Conservation (phyloP, 2,329 filamentous ascomycete genomes). For the Cercospora brassicicola region DNA sequence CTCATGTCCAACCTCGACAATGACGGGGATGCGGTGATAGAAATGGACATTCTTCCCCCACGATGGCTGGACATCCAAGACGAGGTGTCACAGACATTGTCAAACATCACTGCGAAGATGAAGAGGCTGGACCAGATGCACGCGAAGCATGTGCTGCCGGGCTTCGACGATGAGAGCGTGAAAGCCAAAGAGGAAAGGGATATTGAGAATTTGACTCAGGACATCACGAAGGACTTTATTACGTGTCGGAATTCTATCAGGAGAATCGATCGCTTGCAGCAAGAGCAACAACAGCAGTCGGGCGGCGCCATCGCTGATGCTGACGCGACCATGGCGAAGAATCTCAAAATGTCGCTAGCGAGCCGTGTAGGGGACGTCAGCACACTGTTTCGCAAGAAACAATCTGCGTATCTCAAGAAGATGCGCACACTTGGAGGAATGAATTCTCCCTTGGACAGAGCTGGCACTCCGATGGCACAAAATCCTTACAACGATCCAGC, state of each 20-base stretch:
- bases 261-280: slow-evolving; percentile 81
- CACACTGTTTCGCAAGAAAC: slow-evolving; percentile 92
- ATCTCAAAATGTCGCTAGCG: slow-evolving; percentile 90
- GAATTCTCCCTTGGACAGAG: slow-evolving; percentile 49
- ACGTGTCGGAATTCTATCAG: slow-evolving; percentile 87
- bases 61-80: slow-evolving; percentile 95
- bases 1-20: slow-evolving; percentile 72
- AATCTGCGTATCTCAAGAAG: slow-evolving; percentile 86
- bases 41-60: slow-evolving; percentile 95
- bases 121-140: slow-evolving; percentile 86
- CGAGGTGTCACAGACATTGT: slow-evolving; percentile 81
- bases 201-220: slow-evolving; percentile 86
- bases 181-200: slow-evolving; percentile 83
- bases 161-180: slow-evolving; percentile 91
- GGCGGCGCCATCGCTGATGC: slow-evolving; percentile 69
- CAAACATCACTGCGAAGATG: slow-evolving; percentile 77
- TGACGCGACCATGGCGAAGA: slow-evolving; percentile 93
- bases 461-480: slow-evolving; percentile 49
- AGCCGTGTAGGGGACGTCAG: slow-evolving; percentile 87
- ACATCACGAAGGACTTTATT: slow-evolving; percentile 86
- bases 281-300: slow-evolving; percentile 67
- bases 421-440: slow-evolving; percentile 48
- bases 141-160: slow-evolving; percentile 93
- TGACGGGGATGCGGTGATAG: slow-evolving; percentile 91
- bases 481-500: slow-evolving; percentile 81